phyloP scores from a whole-genome alignment of 148 eudicot genomes.

The Cornus suecica region DNA sequence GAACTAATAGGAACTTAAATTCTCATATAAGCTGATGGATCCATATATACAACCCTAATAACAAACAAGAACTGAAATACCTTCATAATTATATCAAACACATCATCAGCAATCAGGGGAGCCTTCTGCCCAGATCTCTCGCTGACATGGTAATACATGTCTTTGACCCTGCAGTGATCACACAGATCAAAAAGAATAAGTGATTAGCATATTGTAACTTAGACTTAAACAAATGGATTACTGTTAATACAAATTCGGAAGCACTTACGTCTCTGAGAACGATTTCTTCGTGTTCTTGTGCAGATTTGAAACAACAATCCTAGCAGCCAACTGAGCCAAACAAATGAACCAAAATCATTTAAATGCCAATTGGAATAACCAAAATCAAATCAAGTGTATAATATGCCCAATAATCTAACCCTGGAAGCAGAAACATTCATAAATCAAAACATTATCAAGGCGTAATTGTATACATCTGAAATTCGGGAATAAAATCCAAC shows the following conservation, averaged over 20 bases:
- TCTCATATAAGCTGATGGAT: not conserved
- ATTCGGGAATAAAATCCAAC: not conserved
- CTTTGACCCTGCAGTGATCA: conserved; percentile 51
- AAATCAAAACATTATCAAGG: no score
- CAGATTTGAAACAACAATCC: conserved; percentile 87
- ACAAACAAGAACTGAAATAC: conserved; percentile 28
- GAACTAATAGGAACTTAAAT: not conserved
- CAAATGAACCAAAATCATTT: not conserved
- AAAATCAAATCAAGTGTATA: not conserved
- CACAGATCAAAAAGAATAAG: not conserved
- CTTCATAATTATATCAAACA: conserved; percentile 91
- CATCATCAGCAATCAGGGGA: conserved; percentile 87
- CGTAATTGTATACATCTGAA: no score
- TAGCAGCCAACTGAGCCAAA: conserved; percentile 70
- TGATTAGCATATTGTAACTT: not conserved
- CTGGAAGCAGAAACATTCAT: no score
- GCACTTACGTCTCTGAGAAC: conserved; percentile 84
- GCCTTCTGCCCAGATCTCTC: conserved; percentile 79
- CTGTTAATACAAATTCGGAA: not conserved
- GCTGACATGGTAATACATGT: conserved; percentile 66
- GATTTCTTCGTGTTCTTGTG: conserved; percentile 89
- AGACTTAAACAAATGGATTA: no score
- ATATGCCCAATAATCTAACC: not conserved
- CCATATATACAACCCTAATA: not conserved
- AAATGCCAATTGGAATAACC: not conserved